Base-by-base conservation (phyloP, 2,329 filamentous ascomycete species). In the Kalmusia sp. region DNA sequence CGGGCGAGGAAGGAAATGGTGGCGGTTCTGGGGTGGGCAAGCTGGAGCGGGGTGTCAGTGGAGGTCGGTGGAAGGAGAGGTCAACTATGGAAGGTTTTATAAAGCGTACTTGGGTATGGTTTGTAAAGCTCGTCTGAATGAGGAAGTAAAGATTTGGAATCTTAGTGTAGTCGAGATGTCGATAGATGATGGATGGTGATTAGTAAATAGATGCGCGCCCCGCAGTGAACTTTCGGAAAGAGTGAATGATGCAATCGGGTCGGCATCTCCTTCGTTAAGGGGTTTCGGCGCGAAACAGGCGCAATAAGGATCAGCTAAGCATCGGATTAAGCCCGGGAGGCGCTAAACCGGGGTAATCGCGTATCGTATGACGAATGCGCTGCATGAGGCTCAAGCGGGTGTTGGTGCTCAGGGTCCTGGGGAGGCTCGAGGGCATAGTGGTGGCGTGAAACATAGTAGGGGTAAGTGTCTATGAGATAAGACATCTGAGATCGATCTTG, bases 1-100 rank as follows among this genome's bases (percentile, higher is more conserved):
- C 85, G 82, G 71, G 87, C 84, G 77, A 93, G 82, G 79, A 86
- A 90, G 68, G 82, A 82, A 80, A 86, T 86, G 78, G 72, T 87
- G 77, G 72, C 69, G 69, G 68, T 67, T 55, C 40, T 41, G 28
- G 43, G 37, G 28, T 38, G 48, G 33, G 12, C 14, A 6, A 5
- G 27, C 6, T 12, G 27, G 27, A 12, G 27, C 33, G 38, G 49
- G n/a, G n/a, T n/a, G n/a, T n/a, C n/a, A n/a, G n/a, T n/a, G n/a
- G n/a, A n/a, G n/a, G n/a, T 22, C 7, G 28, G 48, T 34, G 28
- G 38, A 37, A 2, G 9, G 39, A 14, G 28, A 47, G 48, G 17
- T n/a, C n/a, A 17, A 28, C 9, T 22, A 21, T 34, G 34, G 17
- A 15, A n/a, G n/a, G n/a, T n/a, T 48, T 19, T 38, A 30, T 30